Percentiles rank a stretch among this genome's conserved stretches.
Evolutionary conservation across 1,139 yeast genomes (phyloP).

Genomic region (Schwanniomyces etchellsii): DNA sequence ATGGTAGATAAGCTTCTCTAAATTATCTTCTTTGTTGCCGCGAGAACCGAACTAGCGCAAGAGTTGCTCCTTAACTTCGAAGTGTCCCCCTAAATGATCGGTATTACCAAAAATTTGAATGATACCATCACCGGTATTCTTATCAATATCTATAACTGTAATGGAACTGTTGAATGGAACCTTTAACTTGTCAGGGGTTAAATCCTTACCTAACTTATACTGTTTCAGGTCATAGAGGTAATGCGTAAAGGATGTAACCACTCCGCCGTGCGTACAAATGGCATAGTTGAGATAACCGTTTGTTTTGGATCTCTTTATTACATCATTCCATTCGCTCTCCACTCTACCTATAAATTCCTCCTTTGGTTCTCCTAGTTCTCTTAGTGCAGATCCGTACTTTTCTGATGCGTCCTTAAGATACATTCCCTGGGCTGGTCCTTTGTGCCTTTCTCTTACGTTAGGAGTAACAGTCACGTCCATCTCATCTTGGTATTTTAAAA

Average conservation of each 20-base stretch:
- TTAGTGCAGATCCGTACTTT: slow-evolving; percentile 29
- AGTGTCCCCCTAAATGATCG: slow-evolving; percentile 55
- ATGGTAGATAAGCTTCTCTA: no score
- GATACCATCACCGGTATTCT: slow-evolving; percentile 27
- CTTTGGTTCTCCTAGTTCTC: slow-evolving; percentile 50
- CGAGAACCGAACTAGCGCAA: no score
- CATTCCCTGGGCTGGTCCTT: slow-evolving; percentile 81
- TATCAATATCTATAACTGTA: slow-evolving; percentile 53
- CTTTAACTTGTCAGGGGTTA: slow-evolving; percentile 39
- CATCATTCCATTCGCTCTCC: slow-evolving; percentile 37
- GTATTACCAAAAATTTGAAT: slow-evolving; percentile 57
- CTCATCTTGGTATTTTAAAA: slow-evolving; percentile 23
- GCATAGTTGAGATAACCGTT: slow-evolving; percentile 44
- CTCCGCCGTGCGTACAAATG: slow-evolving; percentile 84
- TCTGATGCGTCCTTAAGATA: slow-evolving; percentile 57
- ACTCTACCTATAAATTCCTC: slow-evolving; percentile 46
- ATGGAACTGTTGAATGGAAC: slow-evolving; percentile 74
- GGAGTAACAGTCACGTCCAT: slow-evolving; percentile 18
- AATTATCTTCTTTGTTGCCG: no score
- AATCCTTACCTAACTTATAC: slow-evolving; percentile 30
- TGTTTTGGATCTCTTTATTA: slow-evolving; percentile 32
- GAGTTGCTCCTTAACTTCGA: slow-evolving; percentile 46
- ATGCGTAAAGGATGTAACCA: slow-evolving; percentile 56
- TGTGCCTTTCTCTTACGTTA: slow-evolving; percentile 64
- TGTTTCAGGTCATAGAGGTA: slow-evolving; percentile 33